Evolutionary conservation across 306 rosid genomes (phyloP).

Genomic region (Quercus engelmannii): DNA sequence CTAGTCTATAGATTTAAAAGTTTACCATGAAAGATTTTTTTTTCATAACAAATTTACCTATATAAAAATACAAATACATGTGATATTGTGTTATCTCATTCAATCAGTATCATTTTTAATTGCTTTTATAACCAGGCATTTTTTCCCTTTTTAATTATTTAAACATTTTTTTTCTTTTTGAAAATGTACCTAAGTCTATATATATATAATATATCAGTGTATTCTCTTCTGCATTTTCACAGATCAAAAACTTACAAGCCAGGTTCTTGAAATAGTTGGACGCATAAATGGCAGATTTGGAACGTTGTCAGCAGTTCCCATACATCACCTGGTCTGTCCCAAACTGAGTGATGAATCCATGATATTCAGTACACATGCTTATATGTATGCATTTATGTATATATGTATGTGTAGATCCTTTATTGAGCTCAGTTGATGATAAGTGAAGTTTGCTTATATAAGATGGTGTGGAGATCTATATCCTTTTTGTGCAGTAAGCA

Average conservation of each 20-base stretch:
- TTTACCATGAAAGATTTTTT: not conserved
- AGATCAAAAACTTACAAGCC: slow-evolving; percentile 94
- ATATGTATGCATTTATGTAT: not conserved
- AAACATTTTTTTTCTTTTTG: not conserved
- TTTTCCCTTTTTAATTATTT: not conserved
- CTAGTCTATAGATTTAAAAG: not conserved
- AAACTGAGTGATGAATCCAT: slow-evolving; percentile 7
- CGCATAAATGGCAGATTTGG: slow-evolving; percentile 93
- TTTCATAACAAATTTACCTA: not conserved
- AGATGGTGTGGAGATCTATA: not conserved
- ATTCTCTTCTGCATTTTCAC: slow-evolving; percentile 35
- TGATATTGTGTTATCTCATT: not conserved
- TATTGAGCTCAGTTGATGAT: not conserved
- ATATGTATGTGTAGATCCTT: not conserved
- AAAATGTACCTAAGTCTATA: not conserved
- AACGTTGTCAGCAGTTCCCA: slow-evolving; percentile 73
- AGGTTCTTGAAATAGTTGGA: slow-evolving; percentile 95
- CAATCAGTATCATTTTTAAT: not conserved
- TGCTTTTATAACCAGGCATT: not conserved
- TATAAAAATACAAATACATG: not conserved
- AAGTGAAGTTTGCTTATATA: not conserved
- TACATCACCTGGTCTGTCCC: slow-evolving; percentile 78
- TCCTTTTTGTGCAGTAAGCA: not conserved
- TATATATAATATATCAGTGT: slow-evolving; percentile 5
- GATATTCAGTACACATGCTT: not conserved